Evolutionary conservation across 176 grass and related monocot genomes (phyloP).

Genomic region (Carex myosuroides): DNA sequence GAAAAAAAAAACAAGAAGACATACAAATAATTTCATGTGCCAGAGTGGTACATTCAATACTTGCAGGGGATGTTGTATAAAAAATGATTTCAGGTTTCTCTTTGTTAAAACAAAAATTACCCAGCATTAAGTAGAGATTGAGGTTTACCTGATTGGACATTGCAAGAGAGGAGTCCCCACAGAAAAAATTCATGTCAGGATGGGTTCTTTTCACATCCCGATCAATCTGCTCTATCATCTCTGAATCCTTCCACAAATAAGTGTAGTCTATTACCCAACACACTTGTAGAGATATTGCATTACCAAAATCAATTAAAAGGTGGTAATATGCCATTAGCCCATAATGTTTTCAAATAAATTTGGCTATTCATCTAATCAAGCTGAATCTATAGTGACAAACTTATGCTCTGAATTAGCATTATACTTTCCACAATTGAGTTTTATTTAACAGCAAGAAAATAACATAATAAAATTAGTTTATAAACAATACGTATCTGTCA

Average conservation of each 20-base stretch:
- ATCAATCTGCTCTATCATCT: constrained; percentile 88
- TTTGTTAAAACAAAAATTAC: background rate
- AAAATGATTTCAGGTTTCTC: background rate
- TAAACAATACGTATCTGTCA: background rate
- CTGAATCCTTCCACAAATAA: constrained; percentile 37
- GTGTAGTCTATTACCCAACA: background rate
- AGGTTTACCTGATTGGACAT: constrained; percentile 80
- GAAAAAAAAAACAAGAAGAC: background rate
- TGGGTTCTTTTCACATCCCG: constrained; percentile 86
- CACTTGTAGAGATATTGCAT: background rate
- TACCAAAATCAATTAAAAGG: background rate
- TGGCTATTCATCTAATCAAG: background rate
- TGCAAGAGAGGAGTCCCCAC: constrained; percentile 63
- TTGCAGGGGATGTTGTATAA: background rate
- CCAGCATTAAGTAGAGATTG: background rate
- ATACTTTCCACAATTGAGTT: background rate
- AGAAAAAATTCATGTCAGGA: constrained; percentile 91
- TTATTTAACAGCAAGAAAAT: background rate
- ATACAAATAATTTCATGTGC: background rate
- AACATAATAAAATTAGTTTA: background rate
- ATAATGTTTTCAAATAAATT: background rate
- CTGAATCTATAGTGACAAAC: background rate
- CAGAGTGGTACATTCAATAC: background rate
- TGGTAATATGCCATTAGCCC: background rate
- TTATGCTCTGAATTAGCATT: background rate